Base-by-base conservation (phyloP, 2,329 filamentous ascomycete species). In the Beauveria sp. region DNA sequence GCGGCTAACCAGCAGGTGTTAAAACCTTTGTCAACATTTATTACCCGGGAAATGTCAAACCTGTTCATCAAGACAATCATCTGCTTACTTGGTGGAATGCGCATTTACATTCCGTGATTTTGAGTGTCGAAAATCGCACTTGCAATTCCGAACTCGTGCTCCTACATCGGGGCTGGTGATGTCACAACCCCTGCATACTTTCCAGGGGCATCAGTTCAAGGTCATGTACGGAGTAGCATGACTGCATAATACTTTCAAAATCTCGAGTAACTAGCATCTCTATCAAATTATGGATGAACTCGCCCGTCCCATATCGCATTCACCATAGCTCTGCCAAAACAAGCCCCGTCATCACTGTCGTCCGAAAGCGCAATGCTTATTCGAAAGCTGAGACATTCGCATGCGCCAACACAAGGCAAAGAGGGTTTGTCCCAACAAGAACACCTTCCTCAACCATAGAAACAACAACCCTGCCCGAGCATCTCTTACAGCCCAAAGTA, bases 401-500 rank as follows among this genome's bases (percentile, higher is more conserved):
- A 50, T 26, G 24, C 16, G 24, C 14, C 43, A 57, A 40, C 54
- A 57, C 8, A n/a, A 24, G 20, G 9, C 24, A 28, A 46, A 16
- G 3, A 48, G 7, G 10, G 12, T 18, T n/a, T 38, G 28, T 18
- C 22, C 42, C 52, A 54, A 55, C 38, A 22, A 22, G 7, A 24
- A 7, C 31, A 9, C n/a, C 12, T 24, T 24, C 31, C 53, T 34
- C 53, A 24, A 46, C 51, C 16, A 22, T 40, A 24, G 14, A 12
- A 20, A 38, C 16, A 28, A 31, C 24, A 50, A 52, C 8, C 5
- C 38, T 24, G 20, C 16, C 10, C 4, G 18, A 14, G 3, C 45
- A 9, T 28, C 55, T 9, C 42, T 61, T 52, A 69, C 38, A 66
- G 53, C 10, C 64, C 66, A 50, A 70, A 60, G 9, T 70, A 63